Evolutionary conservation across 306 rosid genomes (phyloP).

Genomic region (Inga laurina): DNA sequence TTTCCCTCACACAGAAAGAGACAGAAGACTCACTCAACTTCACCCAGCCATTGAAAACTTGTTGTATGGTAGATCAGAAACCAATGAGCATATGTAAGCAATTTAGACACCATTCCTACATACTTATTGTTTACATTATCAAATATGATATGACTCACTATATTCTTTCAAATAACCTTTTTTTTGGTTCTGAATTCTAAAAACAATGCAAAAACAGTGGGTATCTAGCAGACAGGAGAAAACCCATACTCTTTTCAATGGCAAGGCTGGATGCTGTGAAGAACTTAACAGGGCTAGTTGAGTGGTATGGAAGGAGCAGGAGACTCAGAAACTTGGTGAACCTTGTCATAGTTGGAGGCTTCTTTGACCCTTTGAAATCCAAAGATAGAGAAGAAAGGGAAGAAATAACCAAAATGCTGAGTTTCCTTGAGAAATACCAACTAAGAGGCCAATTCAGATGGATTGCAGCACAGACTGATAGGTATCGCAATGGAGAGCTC

Average conservation of each 20-base stretch:
- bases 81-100: slow-evolving; percentile 71
- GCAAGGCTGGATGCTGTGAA: slow-evolving; percentile 90
- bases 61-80: slow-evolving; percentile 59
- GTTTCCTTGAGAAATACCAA: slow-evolving; percentile 59
- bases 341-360: slow-evolving; percentile 94
- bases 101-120: background rate
- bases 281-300: slow-evolving; percentile 78
- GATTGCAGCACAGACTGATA: slow-evolving; percentile 88
- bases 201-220: slow-evolving; percentile 56
- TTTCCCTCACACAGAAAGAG: slow-evolving; percentile 67
- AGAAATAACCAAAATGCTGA: slow-evolving; percentile 75
- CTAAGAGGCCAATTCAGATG: slow-evolving; percentile 86
- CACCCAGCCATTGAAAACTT: slow-evolving; percentile 73
- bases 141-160: background rate
- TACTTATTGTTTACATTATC: background rate
- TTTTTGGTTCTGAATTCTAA: background rate
- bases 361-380: slow-evolving; percentile 83
- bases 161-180: background rate
- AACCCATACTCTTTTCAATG: slow-evolving; percentile 87
- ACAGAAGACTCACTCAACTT: slow-evolving; percentile 52
- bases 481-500: slow-evolving; percentile 79
- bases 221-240: slow-evolving; percentile 60
- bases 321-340: slow-evolving; percentile 72
- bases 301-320: slow-evolving; percentile 83
- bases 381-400: slow-evolving; percentile 84